Conservation (phyloP, 164 flowering plant species). For the Umbellularia californica region DNA sequence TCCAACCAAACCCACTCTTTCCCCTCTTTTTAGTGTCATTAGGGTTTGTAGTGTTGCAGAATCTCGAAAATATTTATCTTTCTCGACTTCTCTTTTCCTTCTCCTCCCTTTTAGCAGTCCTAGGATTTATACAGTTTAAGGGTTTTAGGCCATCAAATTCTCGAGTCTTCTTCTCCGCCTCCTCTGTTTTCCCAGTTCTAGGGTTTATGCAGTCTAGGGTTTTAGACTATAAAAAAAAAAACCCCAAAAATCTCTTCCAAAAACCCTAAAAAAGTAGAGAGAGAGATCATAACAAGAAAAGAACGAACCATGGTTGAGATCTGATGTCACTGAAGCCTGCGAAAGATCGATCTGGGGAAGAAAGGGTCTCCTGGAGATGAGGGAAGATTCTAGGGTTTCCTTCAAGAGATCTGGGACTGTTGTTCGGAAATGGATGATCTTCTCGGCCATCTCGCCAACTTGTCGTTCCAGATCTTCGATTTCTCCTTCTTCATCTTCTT, state of each 20-base stretch:
- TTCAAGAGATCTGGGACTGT: background rate
- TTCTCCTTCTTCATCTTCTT: background rate
- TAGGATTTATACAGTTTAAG: too few species aligned
- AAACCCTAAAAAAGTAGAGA: background rate
- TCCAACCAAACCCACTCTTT: too few species aligned
- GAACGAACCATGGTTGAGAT: background rate
- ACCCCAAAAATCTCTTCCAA: background rate
- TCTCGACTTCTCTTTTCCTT: too few species aligned
- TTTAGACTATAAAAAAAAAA: background rate
- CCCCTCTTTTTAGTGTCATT: too few species aligned
- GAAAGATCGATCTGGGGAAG: background rate
- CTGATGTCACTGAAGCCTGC: background rate
- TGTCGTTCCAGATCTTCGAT: background rate
- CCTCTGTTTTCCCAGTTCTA: too few species aligned
- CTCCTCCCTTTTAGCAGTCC: too few species aligned
- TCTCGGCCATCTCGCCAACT: slow-evolving; percentile 3
- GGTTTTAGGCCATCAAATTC: background rate
- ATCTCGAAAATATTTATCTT: too few species aligned
- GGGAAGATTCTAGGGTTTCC: slow-evolving; percentile 8
- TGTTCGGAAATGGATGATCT: background rate
- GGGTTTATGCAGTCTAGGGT: too few species aligned
- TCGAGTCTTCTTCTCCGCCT: too few species aligned
- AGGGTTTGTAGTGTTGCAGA: too few species aligned
- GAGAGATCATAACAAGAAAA: too few species aligned
- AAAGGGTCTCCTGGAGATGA: background rate